Conservation (phyloP, 2,329 filamentous ascomycete genomes). For the Ceratocystis papillata region DNA sequence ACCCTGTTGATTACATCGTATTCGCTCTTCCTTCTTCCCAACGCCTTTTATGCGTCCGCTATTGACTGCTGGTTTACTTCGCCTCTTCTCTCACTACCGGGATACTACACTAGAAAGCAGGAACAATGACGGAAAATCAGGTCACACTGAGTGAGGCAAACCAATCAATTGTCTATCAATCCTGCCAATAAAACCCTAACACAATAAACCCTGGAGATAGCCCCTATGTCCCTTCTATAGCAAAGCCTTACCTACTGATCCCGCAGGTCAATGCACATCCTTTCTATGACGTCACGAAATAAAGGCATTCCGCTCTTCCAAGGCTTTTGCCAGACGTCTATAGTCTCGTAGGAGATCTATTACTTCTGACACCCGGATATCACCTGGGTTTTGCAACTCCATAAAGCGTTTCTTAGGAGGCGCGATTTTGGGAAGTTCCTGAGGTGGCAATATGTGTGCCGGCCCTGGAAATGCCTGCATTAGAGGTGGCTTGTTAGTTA, state of each 20-base stretch:
- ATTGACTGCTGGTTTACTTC: too few relatives aligned
- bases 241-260: not conserved
- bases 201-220: too few relatives aligned
- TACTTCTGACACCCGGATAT: slow-evolving; percentile 64
- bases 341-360: slow-evolving; percentile 63
- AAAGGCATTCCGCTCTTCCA: slow-evolving; percentile 54
- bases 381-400: slow-evolving; percentile 57
- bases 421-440: slow-evolving; percentile 44
- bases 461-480: slow-evolving; percentile 51
- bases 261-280: not conserved
- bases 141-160: too few relatives aligned
- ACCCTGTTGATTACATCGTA: too few relatives aligned
- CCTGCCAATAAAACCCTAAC: too few relatives aligned
- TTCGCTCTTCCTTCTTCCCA: too few relatives aligned
- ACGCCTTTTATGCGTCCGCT: too few relatives aligned
- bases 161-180: too few relatives aligned
- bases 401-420: slow-evolving; percentile 64
- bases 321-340: slow-evolving; percentile 53
- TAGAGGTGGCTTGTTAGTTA: slow-evolving; percentile 12
- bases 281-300: slow-evolving; percentile 28
- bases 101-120: too few relatives aligned
- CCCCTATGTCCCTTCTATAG: not conserved
- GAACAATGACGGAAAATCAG: too few relatives aligned
- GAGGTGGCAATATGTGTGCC: slow-evolving; percentile 44
- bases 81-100: too few relatives aligned